Evolutionary conservation across 495 filamentous ascomycete genomes (phyloP), one percentile per base, ranked within the genome.

Genomic region (Oleoguttula mirabilis): DNA sequence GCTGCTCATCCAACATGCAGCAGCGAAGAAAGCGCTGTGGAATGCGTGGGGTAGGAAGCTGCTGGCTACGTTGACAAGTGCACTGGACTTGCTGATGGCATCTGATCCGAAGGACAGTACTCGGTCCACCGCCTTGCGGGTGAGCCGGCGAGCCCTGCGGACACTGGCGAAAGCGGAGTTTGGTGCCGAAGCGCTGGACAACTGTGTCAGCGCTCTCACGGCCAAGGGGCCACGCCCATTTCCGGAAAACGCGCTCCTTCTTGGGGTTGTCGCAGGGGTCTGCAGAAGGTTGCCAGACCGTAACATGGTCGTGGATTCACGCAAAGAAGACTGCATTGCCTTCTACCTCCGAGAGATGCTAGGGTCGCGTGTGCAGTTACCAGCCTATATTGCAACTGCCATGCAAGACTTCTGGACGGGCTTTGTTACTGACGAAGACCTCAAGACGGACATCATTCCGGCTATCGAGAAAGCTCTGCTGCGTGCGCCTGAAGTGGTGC

Each of bases 311-410:
- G 48, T 98, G 12, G 67, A 72, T 30, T 65, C 67, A 23, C 62
- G 71, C 19, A 93, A 87, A 65, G 68, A 72, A 45, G 62, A 77
- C 17, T 81, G 86, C 50, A 75, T 83, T 51, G 57, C 73, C 10
- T 96, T 88, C 60, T 95, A 88, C 52, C 66, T 73, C 10, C 79
- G 88, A 45, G 88, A 96, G 51, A 69, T 98, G 27, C 61, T 95
- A 38, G 80, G 81, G 24, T 94, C 90, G 5, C 73, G 82, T 43
- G 76, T 73, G 3, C 62, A 66, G 1, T 66, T 94, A 14, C 77
- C 87, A 0, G 37, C 56, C 17, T 84, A 94, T 55, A 71, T 94
- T 45, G 77, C 80, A 1, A 65, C 66, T 53, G 81, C 75, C 2
- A 61, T 96, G 15, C 63, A 65, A n/a, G 86, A 94, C 54, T 94